Conservation (phyloP, 202 grass and related monocot genomes). For the Saccharum hybrid region DNA sequence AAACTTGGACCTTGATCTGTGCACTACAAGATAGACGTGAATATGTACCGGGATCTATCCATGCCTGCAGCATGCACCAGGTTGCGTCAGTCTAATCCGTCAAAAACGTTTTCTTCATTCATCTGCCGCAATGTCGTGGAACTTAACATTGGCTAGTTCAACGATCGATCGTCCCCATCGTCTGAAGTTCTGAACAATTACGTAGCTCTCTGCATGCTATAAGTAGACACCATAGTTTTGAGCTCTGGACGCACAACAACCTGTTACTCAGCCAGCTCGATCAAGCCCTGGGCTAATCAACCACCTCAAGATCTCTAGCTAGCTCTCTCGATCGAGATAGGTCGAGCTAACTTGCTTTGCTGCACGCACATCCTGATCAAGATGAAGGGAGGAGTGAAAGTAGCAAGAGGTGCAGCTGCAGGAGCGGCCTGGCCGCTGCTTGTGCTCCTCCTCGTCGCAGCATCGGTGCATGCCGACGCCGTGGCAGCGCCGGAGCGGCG, state of each 20-base stretch:
- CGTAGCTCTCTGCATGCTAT: background rate
- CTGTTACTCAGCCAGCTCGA: background rate
- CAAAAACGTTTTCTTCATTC: constrained; percentile 35
- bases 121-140: constrained; percentile 9
- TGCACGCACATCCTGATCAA: background rate
- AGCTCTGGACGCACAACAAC: background rate
- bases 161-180: background rate
- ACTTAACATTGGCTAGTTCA: background rate
- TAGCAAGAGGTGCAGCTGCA: background rate
- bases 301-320: background rate
- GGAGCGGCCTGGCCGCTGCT: background rate
- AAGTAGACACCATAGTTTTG: background rate
- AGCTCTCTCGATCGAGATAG: background rate
- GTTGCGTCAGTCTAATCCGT: constrained; percentile 9
- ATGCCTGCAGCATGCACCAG: background rate
- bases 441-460: constrained; percentile 15
- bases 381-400: constrained; percentile 30
- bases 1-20: background rate
- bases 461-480: background rate
- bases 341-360: background rate
- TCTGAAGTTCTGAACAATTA: background rate
- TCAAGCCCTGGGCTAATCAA: background rate
- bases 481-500: background rate
- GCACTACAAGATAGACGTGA: background rate
- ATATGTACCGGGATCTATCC: constrained; percentile 6